A percentile compares a stretch with the other conserved stretches of the same genome.
phyloP scores from a whole-genome alignment of 306 rosid species.

The Acmispon strigosus region DNA sequence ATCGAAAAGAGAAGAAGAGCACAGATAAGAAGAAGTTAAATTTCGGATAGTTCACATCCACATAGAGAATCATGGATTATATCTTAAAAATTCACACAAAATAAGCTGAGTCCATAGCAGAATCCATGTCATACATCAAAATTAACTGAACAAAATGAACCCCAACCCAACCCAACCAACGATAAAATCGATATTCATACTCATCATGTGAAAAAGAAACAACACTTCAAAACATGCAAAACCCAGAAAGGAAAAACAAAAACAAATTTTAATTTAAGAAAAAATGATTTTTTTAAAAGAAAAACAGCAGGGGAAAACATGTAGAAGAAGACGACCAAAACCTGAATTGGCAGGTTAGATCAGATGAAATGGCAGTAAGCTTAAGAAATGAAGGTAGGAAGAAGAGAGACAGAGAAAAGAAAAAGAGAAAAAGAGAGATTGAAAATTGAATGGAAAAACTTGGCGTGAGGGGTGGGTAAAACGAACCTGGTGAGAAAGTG shows the following conservation, averaged over 20 bases:
- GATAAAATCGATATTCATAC: not conserved
- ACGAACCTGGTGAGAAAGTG: constrained; percentile 29
- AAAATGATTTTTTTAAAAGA: not conserved
- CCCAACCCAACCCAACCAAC: not conserved
- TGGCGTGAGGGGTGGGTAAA: not conserved
- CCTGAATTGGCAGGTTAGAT: constrained; percentile 16
- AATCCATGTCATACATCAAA: not conserved
- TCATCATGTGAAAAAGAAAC: not conserved
- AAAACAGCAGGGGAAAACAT: not conserved
- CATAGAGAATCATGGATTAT: not conserved
- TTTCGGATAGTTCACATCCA: not conserved
- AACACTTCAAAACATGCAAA: not conserved
- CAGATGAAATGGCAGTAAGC: not conserved
- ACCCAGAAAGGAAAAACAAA: not conserved
- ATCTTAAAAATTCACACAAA: not conserved
- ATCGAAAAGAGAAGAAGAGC: not conserved
- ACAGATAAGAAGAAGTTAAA: not conserved
- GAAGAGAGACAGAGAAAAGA: not conserved
- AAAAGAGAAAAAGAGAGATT: not conserved
- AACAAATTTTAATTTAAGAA: not conserved
- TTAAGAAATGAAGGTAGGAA: not conserved
- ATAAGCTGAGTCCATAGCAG: not conserved
- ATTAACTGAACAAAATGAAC: not conserved
- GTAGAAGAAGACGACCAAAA: not conserved
- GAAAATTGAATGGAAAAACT: not conserved